Conservation (phyloP, 1,284 basidiomycete genomes). For the Leccinum angustisporum region DNA sequence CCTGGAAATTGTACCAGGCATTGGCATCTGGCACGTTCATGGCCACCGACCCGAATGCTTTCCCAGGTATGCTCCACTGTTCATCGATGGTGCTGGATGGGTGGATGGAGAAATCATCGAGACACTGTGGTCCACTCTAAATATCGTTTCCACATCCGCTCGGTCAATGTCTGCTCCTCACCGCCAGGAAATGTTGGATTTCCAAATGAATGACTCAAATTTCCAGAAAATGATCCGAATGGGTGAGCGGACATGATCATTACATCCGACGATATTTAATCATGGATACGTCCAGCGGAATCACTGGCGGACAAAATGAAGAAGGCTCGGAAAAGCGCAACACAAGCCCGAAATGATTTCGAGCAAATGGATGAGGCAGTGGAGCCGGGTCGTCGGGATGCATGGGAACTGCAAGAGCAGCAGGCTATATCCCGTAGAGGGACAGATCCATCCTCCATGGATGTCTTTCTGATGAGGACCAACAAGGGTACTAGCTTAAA, state of each 20-base stretch:
- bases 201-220: neutral
- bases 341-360: neutral
- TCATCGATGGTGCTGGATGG: neutral
- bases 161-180: neutral
- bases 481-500: neutral
- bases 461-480: neutral
- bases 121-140: neutral
- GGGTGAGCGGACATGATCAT: neutral
- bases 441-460: neutral
- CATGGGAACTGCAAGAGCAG: neutral
- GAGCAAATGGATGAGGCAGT: neutral
- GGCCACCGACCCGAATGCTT: slow-evolving; percentile 12
- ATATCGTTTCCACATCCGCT: neutral
- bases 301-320: neutral
- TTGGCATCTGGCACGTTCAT: slow-evolving; percentile 16
- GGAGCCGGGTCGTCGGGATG: neutral
- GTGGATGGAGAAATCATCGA: neutral
- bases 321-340: neutral
- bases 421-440: neutral
- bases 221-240: neutral
- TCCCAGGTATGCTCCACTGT: neutral
- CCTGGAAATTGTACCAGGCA: neutral
- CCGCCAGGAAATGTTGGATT: neutral
- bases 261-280: no score
- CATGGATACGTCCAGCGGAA: neutral